Evolutionary conservation across 352 stramenopile genomes (phyloP).

Genomic region (Blastocystis sp.): DNA sequence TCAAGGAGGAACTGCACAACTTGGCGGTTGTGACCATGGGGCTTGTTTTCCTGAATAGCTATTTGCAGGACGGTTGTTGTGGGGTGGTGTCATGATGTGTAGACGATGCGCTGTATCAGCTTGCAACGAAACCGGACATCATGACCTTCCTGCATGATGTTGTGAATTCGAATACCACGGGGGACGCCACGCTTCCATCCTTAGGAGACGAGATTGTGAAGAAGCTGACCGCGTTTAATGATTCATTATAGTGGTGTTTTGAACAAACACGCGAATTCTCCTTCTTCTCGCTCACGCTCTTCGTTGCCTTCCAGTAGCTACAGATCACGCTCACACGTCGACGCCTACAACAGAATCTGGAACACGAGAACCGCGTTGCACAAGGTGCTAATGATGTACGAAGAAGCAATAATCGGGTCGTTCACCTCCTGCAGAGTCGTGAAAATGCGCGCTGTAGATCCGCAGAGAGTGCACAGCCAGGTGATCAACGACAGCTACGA

Average conservation of each 20-base stretch:
- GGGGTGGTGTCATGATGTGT: background rate
- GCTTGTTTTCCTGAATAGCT: conserved; percentile 7
- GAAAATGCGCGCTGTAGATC: conserved; percentile 84
- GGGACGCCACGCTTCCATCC: background rate
- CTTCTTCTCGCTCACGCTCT: conserved; percentile 23
- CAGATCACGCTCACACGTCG: background rate
- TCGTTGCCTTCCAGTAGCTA: conserved; percentile 67
- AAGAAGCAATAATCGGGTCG: conserved; percentile 65
- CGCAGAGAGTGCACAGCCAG: conserved; percentile 83
- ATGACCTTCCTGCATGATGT: background rate
- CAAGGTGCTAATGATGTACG: conserved; percentile 57
- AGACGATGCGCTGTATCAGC: conserved; percentile 52
- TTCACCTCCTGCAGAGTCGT: conserved; percentile 81
- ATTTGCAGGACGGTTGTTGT: background rate
- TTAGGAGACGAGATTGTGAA: background rate
- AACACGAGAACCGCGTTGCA: conserved; percentile 71
- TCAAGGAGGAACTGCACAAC: background rate
- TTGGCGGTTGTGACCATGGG: conserved; percentile 19
- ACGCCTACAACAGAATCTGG: conserved; percentile 64
- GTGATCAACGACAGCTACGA: conserved; percentile 82
- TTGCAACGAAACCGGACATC: conserved; percentile 15
- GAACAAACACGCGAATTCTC: conserved; percentile 45
- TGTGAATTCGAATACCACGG: background rate
- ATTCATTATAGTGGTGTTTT: conserved; percentile 34
- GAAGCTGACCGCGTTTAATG: conserved; percentile 4